phyloP scores from a whole-genome alignment of 805 yeast genomes.

The Scheffersomyces lignosus region DNA sequence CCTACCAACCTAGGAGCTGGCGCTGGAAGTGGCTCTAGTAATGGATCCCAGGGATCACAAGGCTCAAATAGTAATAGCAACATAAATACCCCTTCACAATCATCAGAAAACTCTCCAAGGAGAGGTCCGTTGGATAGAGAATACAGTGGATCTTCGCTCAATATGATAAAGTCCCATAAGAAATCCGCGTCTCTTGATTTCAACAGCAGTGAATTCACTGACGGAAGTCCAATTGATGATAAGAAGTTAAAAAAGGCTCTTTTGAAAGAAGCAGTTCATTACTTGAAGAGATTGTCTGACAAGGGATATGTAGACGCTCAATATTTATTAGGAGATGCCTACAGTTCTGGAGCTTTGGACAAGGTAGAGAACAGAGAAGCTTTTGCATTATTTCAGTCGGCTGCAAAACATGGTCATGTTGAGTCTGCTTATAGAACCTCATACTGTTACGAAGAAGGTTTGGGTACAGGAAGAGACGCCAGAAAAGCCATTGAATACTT shows the following conservation, averaged over 20 bases:
- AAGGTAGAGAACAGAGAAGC: constrained; percentile 79
- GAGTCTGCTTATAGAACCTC: constrained; percentile 93
- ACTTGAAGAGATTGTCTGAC: constrained; percentile 69
- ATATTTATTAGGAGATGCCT: constrained; percentile 87
- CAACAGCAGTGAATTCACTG: constrained; percentile 16
- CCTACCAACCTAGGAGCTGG: constrained; percentile 1
- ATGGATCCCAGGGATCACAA: neutral
- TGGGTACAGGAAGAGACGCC: constrained; percentile 88
- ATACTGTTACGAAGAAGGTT: constrained; percentile 88
- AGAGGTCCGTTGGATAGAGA: constrained; percentile 5
- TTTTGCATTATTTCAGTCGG: constrained; percentile 72
- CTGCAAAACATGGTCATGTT: constrained; percentile 91
- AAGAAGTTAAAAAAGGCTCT: constrained; percentile 49
- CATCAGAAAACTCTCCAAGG: constrained; percentile 19
- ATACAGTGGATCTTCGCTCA: constrained; percentile 3
- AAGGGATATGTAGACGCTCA: constrained; percentile 89
- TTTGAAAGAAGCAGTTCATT: constrained; percentile 73
- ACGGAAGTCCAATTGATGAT: constrained; percentile 12
- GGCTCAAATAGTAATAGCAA: constrained; percentile 2
- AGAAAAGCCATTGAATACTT: constrained; percentile 81
- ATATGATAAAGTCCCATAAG: constrained; percentile 15
- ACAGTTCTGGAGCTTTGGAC: constrained; percentile 80
- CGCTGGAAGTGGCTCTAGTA: neutral
- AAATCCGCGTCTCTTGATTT: constrained; percentile 22
- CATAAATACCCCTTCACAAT: constrained; percentile 7